These are phyloP conservation scores for Eucalyptus microcorys DNA, from an alignment of 345 rosid genomes.

Conservation along the genomic window DNA sequence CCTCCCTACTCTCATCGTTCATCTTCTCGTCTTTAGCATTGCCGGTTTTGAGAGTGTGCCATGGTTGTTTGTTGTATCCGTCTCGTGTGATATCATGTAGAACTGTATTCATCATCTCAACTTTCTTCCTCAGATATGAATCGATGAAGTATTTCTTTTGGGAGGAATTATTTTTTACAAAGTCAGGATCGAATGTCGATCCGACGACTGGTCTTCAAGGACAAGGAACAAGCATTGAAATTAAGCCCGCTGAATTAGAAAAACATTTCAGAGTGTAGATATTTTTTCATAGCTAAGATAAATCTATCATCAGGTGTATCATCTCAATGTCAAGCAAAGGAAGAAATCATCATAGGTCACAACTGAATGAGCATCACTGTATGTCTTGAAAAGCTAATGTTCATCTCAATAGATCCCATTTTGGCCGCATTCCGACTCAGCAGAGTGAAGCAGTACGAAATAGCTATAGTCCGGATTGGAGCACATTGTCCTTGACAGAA, in stretches of 20 bases:
- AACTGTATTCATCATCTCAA: background rate
- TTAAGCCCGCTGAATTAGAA: background rate
- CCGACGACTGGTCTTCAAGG: background rate
- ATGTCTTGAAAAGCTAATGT: background rate
- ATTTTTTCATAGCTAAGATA: background rate
- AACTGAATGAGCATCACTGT: background rate
- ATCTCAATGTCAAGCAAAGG: background rate
- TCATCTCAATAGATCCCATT: background rate
- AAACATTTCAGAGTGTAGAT: background rate
- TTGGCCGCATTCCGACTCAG: background rate
- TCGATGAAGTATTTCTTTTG: background rate
- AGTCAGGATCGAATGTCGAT: background rate
- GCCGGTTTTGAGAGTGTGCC: background rate
- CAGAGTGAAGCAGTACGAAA: background rate
- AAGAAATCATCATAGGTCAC: background rate
- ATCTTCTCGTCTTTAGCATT: background rate
- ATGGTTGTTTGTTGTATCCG: background rate
- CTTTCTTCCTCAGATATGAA: background rate
- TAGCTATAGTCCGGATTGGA: background rate
- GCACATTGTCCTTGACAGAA: background rate
- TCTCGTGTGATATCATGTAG: background rate
- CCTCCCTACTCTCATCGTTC: background rate
- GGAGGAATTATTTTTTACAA: background rate
- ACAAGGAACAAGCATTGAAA: background rate
- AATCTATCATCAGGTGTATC: background rate